These are phyloP conservation scores for Pouteria glomerata DNA, from an alignment of 148 eudicot genomes.

Conservation along the genomic window DNA sequence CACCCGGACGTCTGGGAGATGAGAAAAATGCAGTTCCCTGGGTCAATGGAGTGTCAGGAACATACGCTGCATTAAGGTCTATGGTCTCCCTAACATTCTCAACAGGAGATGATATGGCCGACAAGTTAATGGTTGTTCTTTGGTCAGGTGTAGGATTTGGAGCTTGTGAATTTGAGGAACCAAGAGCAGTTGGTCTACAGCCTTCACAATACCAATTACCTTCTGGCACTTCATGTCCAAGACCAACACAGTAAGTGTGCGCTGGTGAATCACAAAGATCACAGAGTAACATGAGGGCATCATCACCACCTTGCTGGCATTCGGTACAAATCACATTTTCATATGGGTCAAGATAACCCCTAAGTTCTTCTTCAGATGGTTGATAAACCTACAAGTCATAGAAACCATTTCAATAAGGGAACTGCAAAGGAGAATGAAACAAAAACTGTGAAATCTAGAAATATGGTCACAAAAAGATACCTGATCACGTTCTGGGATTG, in stretches of 20 bases:
- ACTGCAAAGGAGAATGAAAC: neutral
- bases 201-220: conserved; percentile 98
- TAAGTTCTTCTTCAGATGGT: conserved; percentile 92
- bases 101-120: conserved; percentile 41
- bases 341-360: conserved; percentile 75
- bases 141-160: conserved; percentile 35
- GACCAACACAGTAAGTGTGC: conserved; percentile 94
- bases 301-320: conserved; percentile 92
- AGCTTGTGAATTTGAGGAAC: conserved; percentile 41
- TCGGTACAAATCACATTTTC: conserved; percentile 84
- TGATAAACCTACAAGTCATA: conserved; percentile 67
- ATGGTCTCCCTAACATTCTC: conserved; percentile 56
- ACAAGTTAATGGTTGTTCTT: conserved; percentile 25
- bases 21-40: conserved; percentile 39
- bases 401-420: neutral
- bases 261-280: conserved; percentile 98
- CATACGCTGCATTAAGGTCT: conserved; percentile 61
- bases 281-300: conserved; percentile 85
- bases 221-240: conserved; percentile 80
- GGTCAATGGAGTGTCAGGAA: conserved; percentile 69
- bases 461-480: conserved; percentile 26
- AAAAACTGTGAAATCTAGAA: neutral
- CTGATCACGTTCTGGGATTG: conserved; percentile 92
- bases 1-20: conserved; percentile 49
- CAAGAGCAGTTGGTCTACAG: conserved; percentile 75